A percentile compares a stretch with the other conserved stretches of the same genome.
Evolutionary conservation across 257 asterid species (phyloP).

Genomic region (Salvia hispanica): DNA sequence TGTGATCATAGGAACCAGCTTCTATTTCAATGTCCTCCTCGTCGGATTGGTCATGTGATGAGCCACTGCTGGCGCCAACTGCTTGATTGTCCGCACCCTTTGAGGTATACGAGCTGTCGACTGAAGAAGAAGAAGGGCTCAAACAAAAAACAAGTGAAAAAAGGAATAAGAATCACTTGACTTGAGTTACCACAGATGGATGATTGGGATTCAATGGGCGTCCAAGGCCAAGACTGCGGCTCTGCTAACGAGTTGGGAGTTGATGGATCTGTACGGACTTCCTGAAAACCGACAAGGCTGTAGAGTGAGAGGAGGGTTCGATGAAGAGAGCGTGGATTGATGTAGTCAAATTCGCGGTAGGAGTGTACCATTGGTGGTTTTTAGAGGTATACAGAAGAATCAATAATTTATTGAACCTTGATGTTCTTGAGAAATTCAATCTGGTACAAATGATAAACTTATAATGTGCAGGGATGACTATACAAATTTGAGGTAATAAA

Average conservation of each 20-base stretch:
- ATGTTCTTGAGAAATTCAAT: constrained; percentile 25
- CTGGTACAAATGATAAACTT: constrained; percentile 25
- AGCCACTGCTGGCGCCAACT: constrained; percentile 67
- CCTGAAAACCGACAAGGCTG: constrained; percentile 46
- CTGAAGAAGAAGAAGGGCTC: constrained; percentile 38
- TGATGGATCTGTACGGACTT: constrained; percentile 38
- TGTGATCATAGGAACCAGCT: constrained; percentile 66
- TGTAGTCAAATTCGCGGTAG: constrained; percentile 19
- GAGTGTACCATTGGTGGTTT: constrained; percentile 27
- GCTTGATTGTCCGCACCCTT: constrained; percentile 45
- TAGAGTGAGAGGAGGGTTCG: neutral
- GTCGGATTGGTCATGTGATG: constrained; percentile 75
- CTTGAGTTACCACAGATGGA: constrained; percentile 65
- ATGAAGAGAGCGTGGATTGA: neutral
- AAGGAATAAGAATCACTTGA: too few species aligned
- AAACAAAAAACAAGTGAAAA: neutral
- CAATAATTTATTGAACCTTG: neutral
- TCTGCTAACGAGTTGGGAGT: constrained; percentile 37
- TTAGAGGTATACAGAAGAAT: constrained; percentile 28
- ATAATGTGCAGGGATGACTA: constrained; percentile 24
- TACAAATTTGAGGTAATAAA: neutral
- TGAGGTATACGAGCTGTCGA: constrained; percentile 59
- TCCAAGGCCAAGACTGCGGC: constrained; percentile 42
- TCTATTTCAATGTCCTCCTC: constrained; percentile 71
- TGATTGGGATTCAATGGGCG: neutral